Evolutionary conservation across 176 grass and related monocot genomes (phyloP), one percentile per base, ranked within the genome.

Genomic region (Triticum aestivum): DNA sequence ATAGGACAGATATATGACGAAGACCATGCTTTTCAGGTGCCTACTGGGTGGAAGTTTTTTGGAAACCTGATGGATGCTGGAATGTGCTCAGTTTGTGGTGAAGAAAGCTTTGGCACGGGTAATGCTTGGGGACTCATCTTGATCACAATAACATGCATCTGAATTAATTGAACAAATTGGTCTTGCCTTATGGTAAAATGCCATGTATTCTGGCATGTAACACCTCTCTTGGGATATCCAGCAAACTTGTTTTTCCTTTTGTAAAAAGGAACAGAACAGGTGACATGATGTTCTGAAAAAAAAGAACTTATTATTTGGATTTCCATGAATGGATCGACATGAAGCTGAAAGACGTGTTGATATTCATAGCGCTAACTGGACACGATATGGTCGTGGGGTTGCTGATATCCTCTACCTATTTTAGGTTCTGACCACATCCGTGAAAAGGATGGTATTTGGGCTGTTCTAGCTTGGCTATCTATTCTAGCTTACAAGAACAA

Each of bases 61-160:
- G 97, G 97, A 15, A 99, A 99, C 78, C 85, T 99, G 61, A 99
- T 99, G 97, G 97, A 99, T 91, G 97, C 97, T 81, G 97, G 90
- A 76, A 86, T 99, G 61, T 99, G 97, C 86, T 99, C 94, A 86
- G 59, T 99, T 78, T 99, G 97, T 85, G 97, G 97, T 70, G 97
- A 99, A 94, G 97, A 99, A 88, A 99, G 97, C 85, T 99, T 99
- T 93, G 97, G 97, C 79, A 99, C 97, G 75, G 97, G 97, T 99
- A 91, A 85, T 84, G 33, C 18, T 76, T 86, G 69, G 33, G 35
- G 59, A 29, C 13, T 73, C 33, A 42, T 20, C 0, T 88, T 54
- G 8, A 79, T 79, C 10, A 81, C 38, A 51, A 21, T 69, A 62
- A 61, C 49, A 29, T 23, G 69, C 4, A 56, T 21, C 8, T 12